phyloP scores from a whole-genome alignment of 441 rosid genomes.

The Populus trichocarpa region DNA sequence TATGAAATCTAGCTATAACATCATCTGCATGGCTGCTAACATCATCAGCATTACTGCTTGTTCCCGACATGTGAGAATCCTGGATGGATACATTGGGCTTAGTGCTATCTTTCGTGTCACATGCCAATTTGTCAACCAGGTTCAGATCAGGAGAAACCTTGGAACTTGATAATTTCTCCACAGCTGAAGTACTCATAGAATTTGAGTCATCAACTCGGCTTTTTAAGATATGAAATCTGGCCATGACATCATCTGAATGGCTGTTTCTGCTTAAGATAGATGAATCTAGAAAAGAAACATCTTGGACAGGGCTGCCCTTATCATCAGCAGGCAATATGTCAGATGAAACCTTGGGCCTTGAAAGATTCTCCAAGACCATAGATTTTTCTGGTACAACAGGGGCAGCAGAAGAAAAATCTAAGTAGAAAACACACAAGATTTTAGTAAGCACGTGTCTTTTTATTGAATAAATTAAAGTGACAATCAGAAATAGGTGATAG shows the following conservation, averaged over 20 bases:
- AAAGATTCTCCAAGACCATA: conserved; percentile 28
- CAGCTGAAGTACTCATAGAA: neutral
- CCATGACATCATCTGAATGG: neutral
- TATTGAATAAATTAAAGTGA: conserved; percentile 1
- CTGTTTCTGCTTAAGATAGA: neutral
- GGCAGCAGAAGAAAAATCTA: conserved; percentile 15
- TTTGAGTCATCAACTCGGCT: neutral
- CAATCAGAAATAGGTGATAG: neutral
- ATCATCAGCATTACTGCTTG: conserved; percentile 37
- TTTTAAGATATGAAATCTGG: neutral
- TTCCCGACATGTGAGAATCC: conserved; percentile 22
- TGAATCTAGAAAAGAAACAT: neutral
- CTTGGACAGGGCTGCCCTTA: neutral
- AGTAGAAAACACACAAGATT: conserved; percentile 8
- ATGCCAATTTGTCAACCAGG: conserved; percentile 20
- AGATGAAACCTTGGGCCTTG: conserved; percentile 18
- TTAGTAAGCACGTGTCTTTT: neutral
- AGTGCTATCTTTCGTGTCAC: conserved; percentile 18
- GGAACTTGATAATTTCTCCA: conserved; percentile 12
- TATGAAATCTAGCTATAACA: conserved; percentile 45
- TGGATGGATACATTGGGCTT: conserved; percentile 19
- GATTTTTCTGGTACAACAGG: conserved; percentile 32
- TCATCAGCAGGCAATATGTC: neutral
- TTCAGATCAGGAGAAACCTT: conserved; percentile 20
- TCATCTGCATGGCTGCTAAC: conserved; percentile 41